A percentile compares a stretch with the other conserved stretches of the same genome.
Evolutionary conservation across 768 basidiomycete genomes (phyloP).

Genomic region (Panellus pusillus): DNA sequence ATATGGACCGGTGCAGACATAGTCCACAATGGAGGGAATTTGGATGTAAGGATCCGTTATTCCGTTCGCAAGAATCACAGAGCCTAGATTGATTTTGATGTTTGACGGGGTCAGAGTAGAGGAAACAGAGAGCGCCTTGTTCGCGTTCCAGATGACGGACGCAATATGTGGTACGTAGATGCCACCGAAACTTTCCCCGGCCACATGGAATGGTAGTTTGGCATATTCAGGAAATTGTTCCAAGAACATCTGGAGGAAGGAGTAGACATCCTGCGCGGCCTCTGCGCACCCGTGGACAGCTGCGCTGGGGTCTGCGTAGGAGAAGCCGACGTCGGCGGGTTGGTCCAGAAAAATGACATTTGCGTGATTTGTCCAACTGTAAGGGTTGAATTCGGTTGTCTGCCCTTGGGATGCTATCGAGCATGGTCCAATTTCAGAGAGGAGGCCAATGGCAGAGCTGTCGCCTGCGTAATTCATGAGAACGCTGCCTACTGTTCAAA

Average conservation of each 20-base stretch:
- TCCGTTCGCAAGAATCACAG: constrained; percentile 52
- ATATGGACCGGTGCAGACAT: constrained; percentile 38
- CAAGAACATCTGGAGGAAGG: constrained; percentile 36
- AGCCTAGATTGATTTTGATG: constrained; percentile 38
- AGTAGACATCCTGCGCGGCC: constrained; percentile 49
- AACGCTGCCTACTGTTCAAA: not conserved
- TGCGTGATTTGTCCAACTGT: constrained; percentile 47
- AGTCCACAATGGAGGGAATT: constrained; percentile 46
- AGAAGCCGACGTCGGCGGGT: constrained; percentile 48
- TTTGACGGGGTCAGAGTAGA: constrained; percentile 22
- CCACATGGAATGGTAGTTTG: constrained; percentile 31
- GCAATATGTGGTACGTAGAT: constrained; percentile 49
- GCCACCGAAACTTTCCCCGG: constrained; percentile 37
- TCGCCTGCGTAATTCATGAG: constrained; percentile 10
- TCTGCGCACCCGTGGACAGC: constrained; percentile 44
- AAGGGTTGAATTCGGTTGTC: constrained; percentile 31
- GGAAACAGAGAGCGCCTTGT: constrained; percentile 25
- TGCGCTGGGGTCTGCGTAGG: constrained; percentile 35
- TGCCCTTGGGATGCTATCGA: constrained; percentile 49
- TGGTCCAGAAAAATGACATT: constrained; percentile 38
- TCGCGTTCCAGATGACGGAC: constrained; percentile 43
- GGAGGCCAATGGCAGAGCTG: constrained; percentile 48
- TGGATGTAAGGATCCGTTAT: constrained; percentile 46
- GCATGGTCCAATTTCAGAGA: constrained; percentile 77
- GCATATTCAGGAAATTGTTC: constrained; percentile 36